Conservation (phyloP, 306 rosid genomes). For the Macrotyloma uniflorum region DNA sequence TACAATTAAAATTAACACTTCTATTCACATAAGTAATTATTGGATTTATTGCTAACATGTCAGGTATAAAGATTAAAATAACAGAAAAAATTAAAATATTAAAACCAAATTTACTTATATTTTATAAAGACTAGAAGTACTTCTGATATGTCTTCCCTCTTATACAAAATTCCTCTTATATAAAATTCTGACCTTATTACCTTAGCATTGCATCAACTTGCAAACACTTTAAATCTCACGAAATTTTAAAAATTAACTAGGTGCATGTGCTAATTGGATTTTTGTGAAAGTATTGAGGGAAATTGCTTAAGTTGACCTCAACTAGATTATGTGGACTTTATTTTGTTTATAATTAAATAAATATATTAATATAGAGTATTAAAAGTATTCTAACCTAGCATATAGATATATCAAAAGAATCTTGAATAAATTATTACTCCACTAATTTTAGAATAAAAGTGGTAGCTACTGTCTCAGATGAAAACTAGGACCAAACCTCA, state of each 20-base stretch:
- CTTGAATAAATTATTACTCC: too few species aligned
- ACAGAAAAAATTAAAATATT: not conserved
- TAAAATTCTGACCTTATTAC: not conserved
- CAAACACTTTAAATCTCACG: not conserved
- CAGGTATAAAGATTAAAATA: not conserved
- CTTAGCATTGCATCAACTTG: not conserved
- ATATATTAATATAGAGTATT: not conserved
- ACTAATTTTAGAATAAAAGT: not conserved
- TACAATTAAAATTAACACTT: too few species aligned
- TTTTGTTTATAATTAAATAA: not conserved
- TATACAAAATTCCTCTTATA: too few species aligned
- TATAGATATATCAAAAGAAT: not conserved
- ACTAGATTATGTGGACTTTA: not conserved
- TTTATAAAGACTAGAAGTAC: not conserved
- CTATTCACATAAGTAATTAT: too few species aligned
- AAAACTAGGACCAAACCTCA: not conserved
- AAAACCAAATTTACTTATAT: not conserved
- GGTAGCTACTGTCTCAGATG: not conserved
- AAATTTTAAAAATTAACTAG: too few species aligned
- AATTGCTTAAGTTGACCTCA: too few species aligned
- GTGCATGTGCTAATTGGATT: not conserved
- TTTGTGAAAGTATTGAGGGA: not conserved
- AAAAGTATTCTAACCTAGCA: not conserved
- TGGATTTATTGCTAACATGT: not conserved
- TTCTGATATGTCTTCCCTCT: too few species aligned